Conservation (phyloP, 306 rosid species). For the Fagus sylvatica region DNA sequence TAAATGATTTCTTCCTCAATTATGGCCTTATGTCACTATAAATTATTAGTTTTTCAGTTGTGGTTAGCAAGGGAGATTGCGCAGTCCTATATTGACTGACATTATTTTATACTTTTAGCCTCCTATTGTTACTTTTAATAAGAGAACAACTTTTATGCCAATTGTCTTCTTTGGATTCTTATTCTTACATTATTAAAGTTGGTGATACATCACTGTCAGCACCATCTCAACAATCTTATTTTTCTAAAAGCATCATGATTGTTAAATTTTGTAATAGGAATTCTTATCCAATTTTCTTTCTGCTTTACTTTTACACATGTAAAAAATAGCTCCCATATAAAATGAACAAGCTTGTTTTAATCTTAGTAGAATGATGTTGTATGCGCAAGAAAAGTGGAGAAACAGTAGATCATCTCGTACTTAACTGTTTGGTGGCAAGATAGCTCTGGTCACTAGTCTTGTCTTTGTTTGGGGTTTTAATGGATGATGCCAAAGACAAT, state of each 20-base stretch:
- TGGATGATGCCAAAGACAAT: too few relatives aligned
- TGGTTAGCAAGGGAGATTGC: not conserved
- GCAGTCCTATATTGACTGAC: not conserved
- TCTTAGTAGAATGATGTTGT: too few relatives aligned
- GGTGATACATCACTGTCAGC: slow-evolving; percentile 15
- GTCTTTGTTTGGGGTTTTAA: too few relatives aligned
- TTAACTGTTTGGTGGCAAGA: too few relatives aligned
- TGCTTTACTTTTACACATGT: not conserved
- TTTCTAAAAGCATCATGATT: not conserved
- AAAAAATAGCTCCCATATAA: not conserved
- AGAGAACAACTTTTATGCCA: not conserved
- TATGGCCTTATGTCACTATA: not conserved
- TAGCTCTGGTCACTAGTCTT: too few relatives aligned
- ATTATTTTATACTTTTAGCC: not conserved
- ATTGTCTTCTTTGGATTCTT: not conserved
- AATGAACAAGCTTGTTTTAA: not conserved
- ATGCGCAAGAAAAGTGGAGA: too few relatives aligned
- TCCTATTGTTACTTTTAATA: not conserved
- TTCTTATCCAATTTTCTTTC: not conserved
- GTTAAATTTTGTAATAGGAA: not conserved
- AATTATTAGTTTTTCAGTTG: not conserved
- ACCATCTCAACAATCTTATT: not conserved
- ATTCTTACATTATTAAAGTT: not conserved
- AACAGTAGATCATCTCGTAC: too few relatives aligned
- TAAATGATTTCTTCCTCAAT: not conserved